phyloP scores from a whole-genome alignment of 257 asterid genomes.

The Eustoma russellianum region DNA sequence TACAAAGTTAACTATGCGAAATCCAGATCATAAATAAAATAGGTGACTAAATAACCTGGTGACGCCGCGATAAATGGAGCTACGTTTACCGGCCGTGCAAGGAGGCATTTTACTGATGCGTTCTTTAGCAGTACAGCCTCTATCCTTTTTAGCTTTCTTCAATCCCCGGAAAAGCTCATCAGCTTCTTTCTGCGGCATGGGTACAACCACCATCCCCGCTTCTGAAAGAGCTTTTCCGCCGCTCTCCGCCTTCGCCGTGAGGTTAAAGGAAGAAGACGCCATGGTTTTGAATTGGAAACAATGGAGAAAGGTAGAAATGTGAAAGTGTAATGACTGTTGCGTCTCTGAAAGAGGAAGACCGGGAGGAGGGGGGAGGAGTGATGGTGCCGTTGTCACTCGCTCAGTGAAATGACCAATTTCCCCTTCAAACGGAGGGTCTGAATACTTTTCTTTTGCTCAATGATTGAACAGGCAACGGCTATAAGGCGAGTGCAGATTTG shows the following conservation, averaged over 20 bases:
- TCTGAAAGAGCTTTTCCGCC: conserved; percentile 59
- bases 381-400: too few relatives aligned
- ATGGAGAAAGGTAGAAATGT: too few relatives aligned
- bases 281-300: not conserved
- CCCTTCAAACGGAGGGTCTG: too few relatives aligned
- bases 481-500: too few relatives aligned
- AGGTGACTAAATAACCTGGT: conserved; percentile 47
- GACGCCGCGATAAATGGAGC: conserved; percentile 95
- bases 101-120: conserved; percentile 99
- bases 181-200: conserved; percentile 2
- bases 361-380: too few relatives aligned
- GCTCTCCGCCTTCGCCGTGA: conserved; percentile 36
- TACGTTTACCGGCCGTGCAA: conserved; percentile 95
- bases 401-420: too few relatives aligned
- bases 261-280: conserved; percentile 40
- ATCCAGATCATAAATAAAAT: not conserved
- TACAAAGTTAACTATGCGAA: too few relatives aligned
- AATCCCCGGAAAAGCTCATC: conserved; percentile 80
- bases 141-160: conserved; percentile 86
- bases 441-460: too few relatives aligned
- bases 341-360: too few relatives aligned
- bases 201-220: conserved; percentile 11
- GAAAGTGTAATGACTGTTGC: too few relatives aligned
- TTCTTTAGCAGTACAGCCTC: conserved; percentile 95
- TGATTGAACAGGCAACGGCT: too few relatives aligned